Percentiles rank a stretch among this genome's conserved stretches.
Conservation (phyloP, 73 alveolate species). For the Tetrahymena elliotti region DNA sequence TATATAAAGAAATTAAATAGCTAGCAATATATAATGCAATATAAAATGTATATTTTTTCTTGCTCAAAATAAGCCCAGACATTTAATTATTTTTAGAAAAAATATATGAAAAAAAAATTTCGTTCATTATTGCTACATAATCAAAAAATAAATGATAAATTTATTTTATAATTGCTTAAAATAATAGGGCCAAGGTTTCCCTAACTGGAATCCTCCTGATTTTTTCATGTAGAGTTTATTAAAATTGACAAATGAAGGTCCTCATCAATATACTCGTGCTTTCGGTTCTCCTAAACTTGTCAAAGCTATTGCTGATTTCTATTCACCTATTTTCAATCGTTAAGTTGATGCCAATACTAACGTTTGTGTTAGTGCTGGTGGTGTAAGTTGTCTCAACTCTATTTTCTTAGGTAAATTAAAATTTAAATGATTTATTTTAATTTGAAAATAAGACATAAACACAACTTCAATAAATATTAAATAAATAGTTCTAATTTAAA, state of each 20-base stretch:
- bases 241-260: constrained; percentile 9
- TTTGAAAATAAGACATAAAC: too few relatives aligned
- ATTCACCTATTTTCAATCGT: not conserved
- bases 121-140: too few relatives aligned
- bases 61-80: too few relatives aligned
- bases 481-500: too few relatives aligned
- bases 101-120: too few relatives aligned
- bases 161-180: too few relatives aligned
- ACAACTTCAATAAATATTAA: too few relatives aligned
- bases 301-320: constrained; percentile 16
- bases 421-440: not conserved
- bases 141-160: too few relatives aligned
- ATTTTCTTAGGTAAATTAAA: not conserved
- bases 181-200: constrained; percentile 34
- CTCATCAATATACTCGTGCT: constrained; percentile 21
- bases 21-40: too few relatives aligned
- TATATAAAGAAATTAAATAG: too few relatives aligned
- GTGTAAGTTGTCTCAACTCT: not conserved
- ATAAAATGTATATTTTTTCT: too few relatives aligned
- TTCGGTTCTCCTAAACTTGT: constrained; percentile 21
- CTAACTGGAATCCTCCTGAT: constrained; percentile 29
- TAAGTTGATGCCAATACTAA: constrained; percentile 7
- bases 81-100: too few relatives aligned
- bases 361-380: constrained; percentile 37
- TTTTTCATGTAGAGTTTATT: constrained; percentile 14